Evolutionary conservation across 2,329 filamentous ascomycete genomes (phyloP), one percentile per base, ranked within the genome.

Genomic region (Fusarium heterosporum): DNA sequence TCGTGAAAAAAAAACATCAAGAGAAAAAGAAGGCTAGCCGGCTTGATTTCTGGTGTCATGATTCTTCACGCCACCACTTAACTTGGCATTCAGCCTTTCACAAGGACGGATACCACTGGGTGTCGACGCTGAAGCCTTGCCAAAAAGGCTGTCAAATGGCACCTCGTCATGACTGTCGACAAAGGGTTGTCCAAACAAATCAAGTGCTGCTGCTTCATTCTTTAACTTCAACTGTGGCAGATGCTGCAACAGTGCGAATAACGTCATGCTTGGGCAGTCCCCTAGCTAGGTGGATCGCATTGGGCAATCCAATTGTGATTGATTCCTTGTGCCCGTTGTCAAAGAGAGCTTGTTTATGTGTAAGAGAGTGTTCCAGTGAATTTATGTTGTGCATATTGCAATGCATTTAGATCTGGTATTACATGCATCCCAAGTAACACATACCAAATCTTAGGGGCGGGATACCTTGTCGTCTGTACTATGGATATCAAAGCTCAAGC

Each of bases 321-420:
- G 42, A 19, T 50, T 53, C 41, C 42, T 42, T 54, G 52, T 61
- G 57, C 42, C 39, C 40, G 29, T 42, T 46, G 39, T 56, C 53
- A 36, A 55, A 34, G 38, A 45, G 25, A 14, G 30, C 17, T 54
- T 61, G 41, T 58, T 49, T 53, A 45, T 70, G 47, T 67, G 46
- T 64, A 30, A 41, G 49, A 53, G 41, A 41, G 49, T 49, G 51
- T 14, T 64, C 50, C 38, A 67, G 53, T 51, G 50, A 55, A 54
- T 61, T 61, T 64, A 70, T 71, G 69, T 72, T 71, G 66, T 71
- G 69, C 69, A 70, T 71, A 52, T 63, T 41, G 42, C 68, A 72
- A 54, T 70, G 64, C 66, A 70, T 61, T 46, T 36, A 62, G 66
- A 67, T 65, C 66, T 64, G 41, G 46, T 59, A 63, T 58, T 64